Evolutionary conservation across 768 basidiomycete genomes (phyloP).

Genomic region (Podaxis mareebaensis): DNA sequence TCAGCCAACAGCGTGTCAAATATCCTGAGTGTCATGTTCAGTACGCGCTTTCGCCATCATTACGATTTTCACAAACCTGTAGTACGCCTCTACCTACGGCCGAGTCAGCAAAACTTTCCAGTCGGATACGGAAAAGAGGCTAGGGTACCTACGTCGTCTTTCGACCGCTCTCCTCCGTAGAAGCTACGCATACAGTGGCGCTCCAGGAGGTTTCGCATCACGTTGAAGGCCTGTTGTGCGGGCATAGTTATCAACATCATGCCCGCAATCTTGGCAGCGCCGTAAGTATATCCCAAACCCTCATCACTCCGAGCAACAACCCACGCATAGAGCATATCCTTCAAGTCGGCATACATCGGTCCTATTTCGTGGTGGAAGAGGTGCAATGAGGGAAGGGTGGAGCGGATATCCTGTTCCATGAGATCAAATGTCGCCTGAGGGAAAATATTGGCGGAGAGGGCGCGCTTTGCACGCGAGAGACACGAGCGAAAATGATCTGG

Average conservation of each 20-base stretch:
- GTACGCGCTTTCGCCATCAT: neutral
- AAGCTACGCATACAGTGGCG: conserved; percentile 85
- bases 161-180: conserved; percentile 67
- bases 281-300: conserved; percentile 71
- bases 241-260: conserved; percentile 88
- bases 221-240: conserved; percentile 70
- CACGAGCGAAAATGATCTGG: conserved; percentile 74
- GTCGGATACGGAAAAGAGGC: conserved; percentile 5
- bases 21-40: conserved; percentile 50
- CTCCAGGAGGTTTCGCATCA: conserved; percentile 84
- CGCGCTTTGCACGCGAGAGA: conserved; percentile 71
- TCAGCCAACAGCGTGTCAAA: conserved; percentile 92
- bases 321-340: conserved; percentile 86
- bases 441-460: conserved; percentile 64
- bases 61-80: conserved; percentile 52
- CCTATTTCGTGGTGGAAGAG: conserved; percentile 78
- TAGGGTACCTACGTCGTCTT: conserved; percentile 75
- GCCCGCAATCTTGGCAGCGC: conserved; percentile 74
- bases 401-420: conserved; percentile 75
- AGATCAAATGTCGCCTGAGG: conserved; percentile 58
- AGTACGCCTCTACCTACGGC: conserved; percentile 83
- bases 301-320: conserved; percentile 83
- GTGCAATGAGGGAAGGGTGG: conserved; percentile 75
- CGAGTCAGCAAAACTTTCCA: conserved; percentile 25
- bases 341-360: conserved; percentile 79